A percentile compares a stretch with the other conserved stretches of the same genome.
Evolutionary conservation across 2,329 filamentous ascomycete genomes (phyloP).

Genomic region (Diplodia scrobiculata): DNA sequence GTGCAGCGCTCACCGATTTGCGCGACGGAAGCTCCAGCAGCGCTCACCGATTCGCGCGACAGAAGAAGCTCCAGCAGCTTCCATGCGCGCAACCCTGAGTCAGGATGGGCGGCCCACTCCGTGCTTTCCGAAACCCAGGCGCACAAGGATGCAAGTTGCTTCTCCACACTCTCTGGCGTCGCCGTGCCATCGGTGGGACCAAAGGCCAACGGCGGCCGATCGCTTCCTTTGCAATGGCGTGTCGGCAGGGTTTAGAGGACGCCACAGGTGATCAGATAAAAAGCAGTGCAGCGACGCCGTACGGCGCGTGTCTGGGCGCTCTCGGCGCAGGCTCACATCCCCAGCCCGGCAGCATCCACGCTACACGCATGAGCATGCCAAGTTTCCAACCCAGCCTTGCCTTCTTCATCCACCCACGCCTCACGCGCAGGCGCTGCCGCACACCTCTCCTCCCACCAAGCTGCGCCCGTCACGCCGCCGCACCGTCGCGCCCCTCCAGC

Average conservation of each 20-base stretch:
- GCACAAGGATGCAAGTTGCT: constrained; percentile 23
- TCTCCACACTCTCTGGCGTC: constrained; percentile 27
- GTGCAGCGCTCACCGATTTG: neutral
- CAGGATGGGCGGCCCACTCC: constrained; percentile 23
- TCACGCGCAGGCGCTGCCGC: neutral
- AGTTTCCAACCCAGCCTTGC: constrained; percentile 17
- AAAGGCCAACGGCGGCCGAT: constrained; percentile 29
- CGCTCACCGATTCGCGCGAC: constrained; percentile 22
- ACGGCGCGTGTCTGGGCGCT: constrained; percentile 20
- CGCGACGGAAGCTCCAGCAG: constrained; percentile 8
- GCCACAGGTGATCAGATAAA: constrained; percentile 29
- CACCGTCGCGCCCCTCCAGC: neutral
- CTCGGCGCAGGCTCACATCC: constrained; percentile 26
- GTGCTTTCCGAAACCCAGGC: constrained; percentile 24
- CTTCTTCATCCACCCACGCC: constrained; percentile 19
- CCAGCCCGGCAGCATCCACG: constrained; percentile 24
- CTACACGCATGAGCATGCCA: constrained; percentile 25
- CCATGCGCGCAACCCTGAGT: constrained; percentile 20
- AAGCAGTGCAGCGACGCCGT: constrained; percentile 26
- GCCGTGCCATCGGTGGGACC: constrained; percentile 24
- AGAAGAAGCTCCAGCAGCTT: constrained; percentile 25
- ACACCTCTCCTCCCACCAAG: neutral
- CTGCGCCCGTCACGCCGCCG: neutral
- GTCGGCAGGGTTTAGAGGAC: constrained; percentile 25
- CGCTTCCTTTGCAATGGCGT: constrained; percentile 21